Conservation (phyloP, 192 early-diverging fungal species). For the Lobosporangium transversale region DNA sequence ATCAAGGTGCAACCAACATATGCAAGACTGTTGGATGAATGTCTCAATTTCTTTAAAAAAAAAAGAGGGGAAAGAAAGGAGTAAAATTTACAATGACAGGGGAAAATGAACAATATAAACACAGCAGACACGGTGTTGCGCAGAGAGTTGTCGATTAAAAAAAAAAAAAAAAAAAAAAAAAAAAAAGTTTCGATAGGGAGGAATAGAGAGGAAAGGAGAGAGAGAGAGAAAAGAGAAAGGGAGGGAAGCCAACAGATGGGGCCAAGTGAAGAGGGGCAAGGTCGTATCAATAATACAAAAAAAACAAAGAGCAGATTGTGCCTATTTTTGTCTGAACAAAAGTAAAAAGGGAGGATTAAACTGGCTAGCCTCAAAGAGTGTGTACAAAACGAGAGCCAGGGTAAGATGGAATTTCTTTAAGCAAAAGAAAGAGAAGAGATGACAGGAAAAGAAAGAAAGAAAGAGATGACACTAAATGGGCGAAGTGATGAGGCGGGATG, state of each 20-base stretch:
- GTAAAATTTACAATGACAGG: not conserved
- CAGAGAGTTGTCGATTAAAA: too few species aligned
- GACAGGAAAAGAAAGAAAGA: not conserved
- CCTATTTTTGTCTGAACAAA: not conserved
- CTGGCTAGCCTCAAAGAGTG: not conserved
- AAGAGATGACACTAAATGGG: not conserved
- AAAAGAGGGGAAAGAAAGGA: slow-evolving; percentile 5
- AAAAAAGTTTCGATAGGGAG: too few species aligned
- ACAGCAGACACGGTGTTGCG: too few species aligned
- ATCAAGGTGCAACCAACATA: too few species aligned
- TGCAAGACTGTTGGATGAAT: not conserved
- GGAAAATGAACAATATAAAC: not conserved
- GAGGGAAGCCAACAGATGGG: not conserved
- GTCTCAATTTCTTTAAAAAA: not conserved
- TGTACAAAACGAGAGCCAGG: not conserved
- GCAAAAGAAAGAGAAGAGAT: not conserved
- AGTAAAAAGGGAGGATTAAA: not conserved
- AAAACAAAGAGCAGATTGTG: not conserved
- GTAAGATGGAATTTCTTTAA: not conserved
- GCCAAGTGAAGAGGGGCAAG: not conserved
- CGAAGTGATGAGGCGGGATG: not conserved
- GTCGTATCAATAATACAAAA: not conserved
- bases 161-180: too few species aligned
- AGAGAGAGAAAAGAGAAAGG: not conserved
- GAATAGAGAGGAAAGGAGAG: not conserved